Conservation (phyloP, 1,284 basidiomycete species). For the Malassezia furfur region DNA sequence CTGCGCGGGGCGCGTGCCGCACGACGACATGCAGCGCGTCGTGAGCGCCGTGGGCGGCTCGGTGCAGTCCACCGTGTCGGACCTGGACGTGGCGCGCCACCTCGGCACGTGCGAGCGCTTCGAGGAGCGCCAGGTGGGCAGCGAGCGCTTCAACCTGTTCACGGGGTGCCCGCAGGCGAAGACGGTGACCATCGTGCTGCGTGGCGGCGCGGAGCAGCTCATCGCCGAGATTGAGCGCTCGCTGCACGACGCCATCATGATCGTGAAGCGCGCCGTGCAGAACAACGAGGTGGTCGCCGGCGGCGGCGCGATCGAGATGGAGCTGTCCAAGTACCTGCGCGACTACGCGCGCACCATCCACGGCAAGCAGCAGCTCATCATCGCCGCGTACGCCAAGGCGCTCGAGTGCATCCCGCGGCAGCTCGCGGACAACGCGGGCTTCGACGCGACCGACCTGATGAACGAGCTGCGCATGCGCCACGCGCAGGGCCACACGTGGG, state of each 20-base stretch:
- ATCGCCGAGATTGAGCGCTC: conserved; percentile 96
- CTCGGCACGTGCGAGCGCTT: conserved; percentile 83
- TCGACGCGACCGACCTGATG: conserved; percentile 92
- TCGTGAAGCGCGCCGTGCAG: conserved; percentile 91
- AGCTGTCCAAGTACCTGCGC: conserved; percentile 82
- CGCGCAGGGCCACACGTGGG: conserved; percentile 74
- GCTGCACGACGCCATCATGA: conserved; percentile 98
- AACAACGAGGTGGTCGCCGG: conserved; percentile 94
- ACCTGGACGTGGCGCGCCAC: conserved; percentile 72
- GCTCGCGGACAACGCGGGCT: conserved; percentile 94
- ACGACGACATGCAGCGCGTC: conserved; percentile 82
- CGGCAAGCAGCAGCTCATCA: conserved; percentile 89
- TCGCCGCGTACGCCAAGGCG: conserved; percentile 91
- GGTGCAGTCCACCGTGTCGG: conserved; percentile 88
- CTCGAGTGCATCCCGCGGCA: conserved; percentile 96
- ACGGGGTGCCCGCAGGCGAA: conserved; percentile 88
- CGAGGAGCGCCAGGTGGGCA: conserved; percentile 91
- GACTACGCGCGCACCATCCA: conserved; percentile 83
- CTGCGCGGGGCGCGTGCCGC: conserved; percentile 89
- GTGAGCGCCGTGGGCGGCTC: conserved; percentile 92
- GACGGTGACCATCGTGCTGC: conserved; percentile 89
- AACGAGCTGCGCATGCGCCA: conserved; percentile 97
- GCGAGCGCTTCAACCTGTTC: conserved; percentile 94
- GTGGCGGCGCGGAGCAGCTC: conserved; percentile 97
- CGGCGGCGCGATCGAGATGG: conserved; percentile 98